A percentile compares a stretch with the other conserved stretches of the same genome.
Conservation (phyloP, 1,284 basidiomycete species). For the Irpex lacteus region DNA sequence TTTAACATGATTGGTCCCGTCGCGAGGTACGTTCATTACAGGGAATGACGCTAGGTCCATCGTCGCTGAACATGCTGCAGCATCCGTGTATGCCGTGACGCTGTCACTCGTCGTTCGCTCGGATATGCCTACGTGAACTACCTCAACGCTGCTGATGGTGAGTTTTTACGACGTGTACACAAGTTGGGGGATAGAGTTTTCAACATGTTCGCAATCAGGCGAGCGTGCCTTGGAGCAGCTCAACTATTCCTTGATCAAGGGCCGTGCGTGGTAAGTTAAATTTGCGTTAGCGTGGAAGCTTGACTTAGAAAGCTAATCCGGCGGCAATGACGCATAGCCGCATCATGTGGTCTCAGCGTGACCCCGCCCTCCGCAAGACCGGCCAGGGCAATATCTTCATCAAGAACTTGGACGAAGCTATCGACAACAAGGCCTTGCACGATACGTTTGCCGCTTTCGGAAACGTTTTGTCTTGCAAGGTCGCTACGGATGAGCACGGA, state of each 20-base stretch:
- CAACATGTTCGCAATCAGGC: slow-evolving; percentile 41
- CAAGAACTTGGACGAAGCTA: slow-evolving; percentile 98
- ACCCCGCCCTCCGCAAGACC: slow-evolving; percentile 98
- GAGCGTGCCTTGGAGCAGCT: slow-evolving; percentile 99
- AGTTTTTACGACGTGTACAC: slow-evolving; percentile 24
- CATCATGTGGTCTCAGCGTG: slow-evolving; percentile 99
- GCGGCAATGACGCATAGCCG: slow-evolving; percentile 53
- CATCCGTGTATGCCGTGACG: slow-evolving; percentile 99
- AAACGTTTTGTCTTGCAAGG: slow-evolving; percentile 99
- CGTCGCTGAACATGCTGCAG: slow-evolving; percentile 36
- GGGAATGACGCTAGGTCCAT: neutral
- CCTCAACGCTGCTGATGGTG: slow-evolving; percentile 92
- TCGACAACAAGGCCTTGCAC: slow-evolving; percentile 99
- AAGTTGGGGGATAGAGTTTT: slow-evolving; percentile 4
- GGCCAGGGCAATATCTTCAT: slow-evolving; percentile 99
- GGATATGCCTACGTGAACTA: slow-evolving; percentile 99
- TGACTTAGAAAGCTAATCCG: slow-evolving; percentile 11
- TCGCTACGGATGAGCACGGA: slow-evolving; percentile 92
- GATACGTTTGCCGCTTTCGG: slow-evolving; percentile 99
- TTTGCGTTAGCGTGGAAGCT: neutral
- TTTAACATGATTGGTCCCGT: slow-evolving; percentile 99
- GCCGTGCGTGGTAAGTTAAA: slow-evolving; percentile 83
- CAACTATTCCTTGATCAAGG: slow-evolving; percentile 99
- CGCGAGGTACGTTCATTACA: slow-evolving; percentile 65
- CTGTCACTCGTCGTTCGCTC: slow-evolving; percentile 98